Evolutionary conservation across 2,329 filamentous ascomycete species (phyloP).

Genomic region (Rhynchosporium graminicola): DNA sequence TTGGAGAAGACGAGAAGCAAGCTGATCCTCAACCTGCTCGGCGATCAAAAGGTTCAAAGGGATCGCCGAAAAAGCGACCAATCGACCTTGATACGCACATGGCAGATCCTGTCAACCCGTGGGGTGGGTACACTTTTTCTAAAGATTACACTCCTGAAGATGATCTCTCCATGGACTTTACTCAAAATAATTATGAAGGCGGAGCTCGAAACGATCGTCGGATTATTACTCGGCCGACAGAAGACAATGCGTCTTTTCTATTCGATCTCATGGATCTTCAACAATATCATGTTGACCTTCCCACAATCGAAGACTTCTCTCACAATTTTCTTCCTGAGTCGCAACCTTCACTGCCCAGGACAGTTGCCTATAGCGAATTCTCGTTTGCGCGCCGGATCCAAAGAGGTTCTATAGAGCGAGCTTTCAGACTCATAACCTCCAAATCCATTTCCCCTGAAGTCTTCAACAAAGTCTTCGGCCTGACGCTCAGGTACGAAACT

Average conservation of each 20-base stretch:
- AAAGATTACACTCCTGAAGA: conserved; percentile 27
- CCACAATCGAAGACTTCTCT: conserved; percentile 37
- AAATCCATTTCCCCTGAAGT: conserved; percentile 47
- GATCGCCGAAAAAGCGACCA: conserved; percentile 13
- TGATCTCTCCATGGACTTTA: conserved; percentile 24
- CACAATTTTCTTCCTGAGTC: conserved; percentile 38
- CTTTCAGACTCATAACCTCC: conserved; percentile 57
- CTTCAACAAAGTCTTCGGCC: conserved; percentile 64
- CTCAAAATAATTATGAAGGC: conserved; percentile 21
- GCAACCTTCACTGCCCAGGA: conserved; percentile 48
- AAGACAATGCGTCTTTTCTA: conserved; percentile 56
- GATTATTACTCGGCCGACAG: conserved; percentile 52
- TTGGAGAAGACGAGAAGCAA: conserved; percentile 25
- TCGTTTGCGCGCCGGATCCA: conserved; percentile 73
- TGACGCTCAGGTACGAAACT: conserved; percentile 63
- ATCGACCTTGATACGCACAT: conserved; percentile 5
- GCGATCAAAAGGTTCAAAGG: conserved; percentile 14
- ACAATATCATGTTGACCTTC: conserved; percentile 35
- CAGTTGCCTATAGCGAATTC: conserved; percentile 63
- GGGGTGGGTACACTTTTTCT: conserved; percentile 35
- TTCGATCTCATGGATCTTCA: conserved; percentile 42
- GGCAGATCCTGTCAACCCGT: conserved; percentile 16
- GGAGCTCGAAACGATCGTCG: conserved; percentile 44
- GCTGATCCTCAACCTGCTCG: conserved; percentile 12
- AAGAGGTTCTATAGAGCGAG: conserved; percentile 63